Evolutionary conservation across 1,139 yeast genomes (phyloP).

Genomic region (Candida sojae): DNA sequence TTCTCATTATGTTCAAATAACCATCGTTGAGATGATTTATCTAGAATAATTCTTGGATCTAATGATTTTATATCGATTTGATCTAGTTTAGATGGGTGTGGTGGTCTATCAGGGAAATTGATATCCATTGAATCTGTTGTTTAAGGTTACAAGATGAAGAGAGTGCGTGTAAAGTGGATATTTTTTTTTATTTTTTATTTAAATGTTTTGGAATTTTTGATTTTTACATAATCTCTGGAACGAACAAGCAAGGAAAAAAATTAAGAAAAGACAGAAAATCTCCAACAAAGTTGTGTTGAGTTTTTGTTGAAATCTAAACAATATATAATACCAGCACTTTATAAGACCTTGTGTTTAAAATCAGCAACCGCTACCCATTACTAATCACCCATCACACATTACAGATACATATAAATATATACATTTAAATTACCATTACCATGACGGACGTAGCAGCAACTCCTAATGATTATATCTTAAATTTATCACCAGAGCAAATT

Average conservation of each 20-base stretch:
- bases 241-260: background rate
- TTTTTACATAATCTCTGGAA: background rate
- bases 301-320: background rate
- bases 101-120: slow-evolving; percentile 25
- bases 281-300: background rate
- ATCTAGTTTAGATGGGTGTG: slow-evolving; percentile 18
- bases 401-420: background rate
- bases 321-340: too few species aligned
- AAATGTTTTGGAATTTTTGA: background rate
- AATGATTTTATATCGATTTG: slow-evolving; percentile 18
- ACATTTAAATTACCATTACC: background rate
- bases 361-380: background rate
- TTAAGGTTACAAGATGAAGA: background rate
- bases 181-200: too few species aligned
- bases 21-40: slow-evolving; percentile 26
- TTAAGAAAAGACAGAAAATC: background rate
- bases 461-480: slow-evolving; percentile 47
- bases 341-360: background rate
- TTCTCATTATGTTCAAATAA: slow-evolving; percentile 19
- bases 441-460: slow-evolving; percentile 24
- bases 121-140: background rate
- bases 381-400: too few species aligned
- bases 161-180: background rate
- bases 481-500: slow-evolving; percentile 45
- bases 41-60: slow-evolving; percentile 32